A percentile compares a stretch with the other conserved stretches of the same genome.
Conservation (phyloP, 2,329 filamentous ascomycete species). For the Penicillium freii region DNA sequence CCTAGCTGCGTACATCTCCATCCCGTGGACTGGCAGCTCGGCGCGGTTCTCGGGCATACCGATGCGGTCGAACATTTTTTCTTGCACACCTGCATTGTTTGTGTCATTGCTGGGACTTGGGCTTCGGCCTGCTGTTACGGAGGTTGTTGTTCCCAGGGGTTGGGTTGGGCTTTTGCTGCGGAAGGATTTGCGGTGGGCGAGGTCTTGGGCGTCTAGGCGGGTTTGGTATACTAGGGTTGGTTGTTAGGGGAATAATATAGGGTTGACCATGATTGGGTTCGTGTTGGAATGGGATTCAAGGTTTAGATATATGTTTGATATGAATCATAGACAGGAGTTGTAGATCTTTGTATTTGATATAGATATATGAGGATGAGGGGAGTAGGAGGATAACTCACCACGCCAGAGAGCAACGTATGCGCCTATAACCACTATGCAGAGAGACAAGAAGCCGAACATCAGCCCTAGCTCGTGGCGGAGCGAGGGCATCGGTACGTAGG, state of each 20-base stretch:
- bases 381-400: constrained; percentile 20
- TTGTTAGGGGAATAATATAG: constrained; percentile 1
- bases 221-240: constrained; percentile 21
- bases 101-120: not conserved
- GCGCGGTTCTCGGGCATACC: constrained; percentile 5
- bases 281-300: not conserved
- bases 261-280: not conserved
- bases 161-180: constrained; percentile 10
- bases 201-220: constrained; percentile 29
- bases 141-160: constrained; percentile 5
- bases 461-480: constrained; percentile 40
- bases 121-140: constrained; percentile 1
- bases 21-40: constrained; percentile 18
- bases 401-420: constrained; percentile 38
- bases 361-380: not conserved
- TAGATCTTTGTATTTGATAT: not conserved
- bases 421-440: constrained; percentile 34
- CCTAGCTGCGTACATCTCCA: not conserved
- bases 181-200: constrained; percentile 34
- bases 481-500: constrained; percentile 31
- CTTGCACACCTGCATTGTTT: constrained; percentile 15
- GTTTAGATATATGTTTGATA: not conserved
- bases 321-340: not conserved
- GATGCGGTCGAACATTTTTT: constrained; percentile 29
- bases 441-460: constrained; percentile 40